Evolutionary conservation across 208 protist genomes (phyloP).

Genomic region (Porcisia hertigi): DNA sequence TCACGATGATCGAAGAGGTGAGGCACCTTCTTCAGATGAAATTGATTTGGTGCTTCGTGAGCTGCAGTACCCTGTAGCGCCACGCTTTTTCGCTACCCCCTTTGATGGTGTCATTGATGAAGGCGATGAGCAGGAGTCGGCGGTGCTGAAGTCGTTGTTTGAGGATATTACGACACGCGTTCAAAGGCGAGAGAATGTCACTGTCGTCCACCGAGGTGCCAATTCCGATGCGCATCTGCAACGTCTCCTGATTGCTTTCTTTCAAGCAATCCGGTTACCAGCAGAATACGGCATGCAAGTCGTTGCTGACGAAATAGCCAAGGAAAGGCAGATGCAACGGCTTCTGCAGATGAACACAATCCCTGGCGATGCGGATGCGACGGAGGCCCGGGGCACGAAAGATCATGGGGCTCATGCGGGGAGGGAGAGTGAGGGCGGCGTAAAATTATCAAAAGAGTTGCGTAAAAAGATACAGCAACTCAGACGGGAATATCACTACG

Average conservation of each 20-base stretch:
- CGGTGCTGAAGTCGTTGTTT: slow-evolving; percentile 54
- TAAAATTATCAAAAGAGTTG: slow-evolving; percentile 58
- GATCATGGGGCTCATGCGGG: slow-evolving; percentile 17
- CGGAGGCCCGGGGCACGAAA: slow-evolving; percentile 22
- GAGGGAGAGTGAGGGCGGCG: slow-evolving; percentile 15
- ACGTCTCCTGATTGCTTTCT: slow-evolving; percentile 55
- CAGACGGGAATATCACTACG: slow-evolving; percentile 47
- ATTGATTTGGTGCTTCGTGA: slow-evolving; percentile 25
- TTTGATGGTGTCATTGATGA: slow-evolving; percentile 63
- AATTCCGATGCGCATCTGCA: slow-evolving; percentile 64
- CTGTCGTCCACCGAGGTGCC: slow-evolving; percentile 75
- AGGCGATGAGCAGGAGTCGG: slow-evolving; percentile 32
- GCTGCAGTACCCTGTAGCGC: slow-evolving; percentile 23
- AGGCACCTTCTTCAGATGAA: slow-evolving; percentile 18
- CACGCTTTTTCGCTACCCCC: slow-evolving; percentile 68
- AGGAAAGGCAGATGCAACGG: slow-evolving; percentile 91
- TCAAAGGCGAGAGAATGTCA: slow-evolving; percentile 80
- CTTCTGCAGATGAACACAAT: slow-evolving; percentile 78
- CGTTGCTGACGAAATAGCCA: slow-evolving; percentile 88
- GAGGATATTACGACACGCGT: slow-evolving; percentile 60
- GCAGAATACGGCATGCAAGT: slow-evolving; percentile 90
- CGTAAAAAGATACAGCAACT: slow-evolving; percentile 45
- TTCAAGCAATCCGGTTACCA: slow-evolving; percentile 54
- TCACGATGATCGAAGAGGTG: slow-evolving; percentile 22
- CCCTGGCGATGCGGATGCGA: slow-evolving; percentile 15